Evolutionary conservation across 1,139 yeast species (phyloP).

Genomic region (Suhomyces maxii): DNA sequence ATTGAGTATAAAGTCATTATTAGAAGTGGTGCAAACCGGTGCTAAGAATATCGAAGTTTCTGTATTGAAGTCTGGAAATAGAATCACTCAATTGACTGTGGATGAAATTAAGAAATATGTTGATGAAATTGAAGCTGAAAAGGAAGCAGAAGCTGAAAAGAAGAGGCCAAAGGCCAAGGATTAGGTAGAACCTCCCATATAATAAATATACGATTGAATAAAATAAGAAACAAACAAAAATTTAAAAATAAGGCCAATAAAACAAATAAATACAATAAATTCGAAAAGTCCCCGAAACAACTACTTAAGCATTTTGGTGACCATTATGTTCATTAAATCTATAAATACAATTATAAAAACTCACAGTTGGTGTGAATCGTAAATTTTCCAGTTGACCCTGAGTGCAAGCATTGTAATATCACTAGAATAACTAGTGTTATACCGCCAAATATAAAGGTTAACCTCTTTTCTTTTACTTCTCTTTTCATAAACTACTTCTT

Average conservation of each 20-base stretch:
- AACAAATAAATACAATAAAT: too few relatives aligned
- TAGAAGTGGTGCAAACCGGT: constrained; percentile 98
- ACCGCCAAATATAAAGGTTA: too few relatives aligned
- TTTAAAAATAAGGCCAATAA: too few relatives aligned
- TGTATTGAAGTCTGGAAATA: constrained; percentile 70
- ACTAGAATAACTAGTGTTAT: too few relatives aligned
- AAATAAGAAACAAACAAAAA: neutral
- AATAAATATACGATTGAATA: neutral
- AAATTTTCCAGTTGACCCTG: too few relatives aligned
- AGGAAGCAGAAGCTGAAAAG: constrained; percentile 86
- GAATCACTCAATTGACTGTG: constrained; percentile 54
- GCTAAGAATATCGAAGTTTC: constrained; percentile 94
- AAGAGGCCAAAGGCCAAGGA: constrained; percentile 62
- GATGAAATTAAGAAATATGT: constrained; percentile 80
- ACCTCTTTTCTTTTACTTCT: too few relatives aligned
- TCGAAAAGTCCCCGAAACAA: too few relatives aligned
- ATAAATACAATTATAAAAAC: neutral
- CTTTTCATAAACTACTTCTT: constrained; percentile 11
- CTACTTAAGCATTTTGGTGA: too few relatives aligned
- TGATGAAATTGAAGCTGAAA: constrained; percentile 84
- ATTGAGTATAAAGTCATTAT: constrained; percentile 79
- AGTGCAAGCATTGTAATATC: too few relatives aligned
- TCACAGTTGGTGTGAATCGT: too few relatives aligned
- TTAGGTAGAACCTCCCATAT: constrained; percentile 2
- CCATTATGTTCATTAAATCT: neutral